Base-by-base conservation (phyloP, 768 basidiomycete species). In the Lactifluus subvellereus region DNA sequence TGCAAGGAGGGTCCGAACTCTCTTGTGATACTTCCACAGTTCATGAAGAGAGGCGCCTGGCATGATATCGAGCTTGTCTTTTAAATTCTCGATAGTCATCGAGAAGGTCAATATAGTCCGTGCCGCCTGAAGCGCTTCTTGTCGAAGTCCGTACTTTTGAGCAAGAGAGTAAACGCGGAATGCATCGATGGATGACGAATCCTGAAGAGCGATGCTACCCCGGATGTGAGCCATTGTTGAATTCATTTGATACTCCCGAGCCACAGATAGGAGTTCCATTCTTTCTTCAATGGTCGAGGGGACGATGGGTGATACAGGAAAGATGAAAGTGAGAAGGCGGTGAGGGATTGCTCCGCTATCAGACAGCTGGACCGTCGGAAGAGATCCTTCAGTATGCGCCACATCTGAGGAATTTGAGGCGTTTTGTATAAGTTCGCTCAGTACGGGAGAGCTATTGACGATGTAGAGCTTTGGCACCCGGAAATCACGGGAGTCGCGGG, bases 381-480 rank as follows among this genome's bases (percentile, higher is more conserved):
- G 49, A 1, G 49, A 43, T 42, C 4, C n/a, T 27, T 45, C 50
- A 6, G 4, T n/a, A 18, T 20, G 11, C 6, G 9, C 1, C 2
- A 11, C n/a, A 10, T 27, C 9, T 11, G 53, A n/a, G 11, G n/a
- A 10, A 54, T 54, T 5, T 10, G 9, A 48, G 10, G 82, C 9
- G 93, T 91, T 67, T 91, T 94, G 70, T 14, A 61, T 33, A 1
- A 40, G 47, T 4, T 51, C 3, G 0, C 5, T 0, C 10, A 57
- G 57, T 6, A 49, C 33, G 0, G 47, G 57, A 42, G 57, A 57
- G 47, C 35, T 13, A 20, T 49, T 49, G n/a, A 18, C 14, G 22
- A 57, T 38, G 35, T 49, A 57, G 20, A 33, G 33, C 20, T 6
- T 48, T 37, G 45, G 35, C 22, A 57, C 47, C 2, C 33, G 32